Conservation (phyloP, 495 filamentous ascomycete species). For the Hyaloscypha variabilis region DNA sequence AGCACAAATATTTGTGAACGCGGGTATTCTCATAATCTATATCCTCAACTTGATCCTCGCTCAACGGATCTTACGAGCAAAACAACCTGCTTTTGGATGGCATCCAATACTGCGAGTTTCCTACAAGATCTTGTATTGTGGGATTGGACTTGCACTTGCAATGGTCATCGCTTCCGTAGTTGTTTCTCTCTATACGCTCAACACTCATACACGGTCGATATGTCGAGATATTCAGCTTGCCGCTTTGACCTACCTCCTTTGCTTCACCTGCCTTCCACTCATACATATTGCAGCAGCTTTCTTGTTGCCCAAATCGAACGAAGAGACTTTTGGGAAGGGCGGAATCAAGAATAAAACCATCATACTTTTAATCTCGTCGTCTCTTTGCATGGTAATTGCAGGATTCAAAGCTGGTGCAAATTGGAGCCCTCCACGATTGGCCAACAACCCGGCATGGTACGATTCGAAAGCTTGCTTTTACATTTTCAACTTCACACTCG, state of each 20-base stretch:
- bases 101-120: conserved; percentile 44
- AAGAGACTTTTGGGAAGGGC: conserved; percentile 70
- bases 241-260: conserved; percentile 70
- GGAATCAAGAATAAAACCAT: conserved; percentile 61
- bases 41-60: conserved; percentile 67
- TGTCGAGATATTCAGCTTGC: conserved; percentile 61
- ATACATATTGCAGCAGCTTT: conserved; percentile 33
- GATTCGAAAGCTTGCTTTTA: conserved; percentile 72
- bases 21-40: conserved; percentile 75
- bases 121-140: conserved; percentile 60
- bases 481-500: conserved; percentile 71
- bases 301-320: conserved; percentile 40
- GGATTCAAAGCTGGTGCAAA: conserved; percentile 60
- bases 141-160: conserved; percentile 59
- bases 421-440: conserved; percentile 53
- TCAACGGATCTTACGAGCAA: conserved; percentile 65
- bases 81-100: conserved; percentile 72
- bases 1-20: conserved; percentile 70
- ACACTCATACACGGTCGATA: conserved; percentile 28
- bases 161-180: conserved; percentile 70
- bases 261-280: conserved; percentile 56
- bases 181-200: conserved; percentile 65
- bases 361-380: conserved; percentile 36
- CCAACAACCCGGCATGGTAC: conserved; percentile 62
- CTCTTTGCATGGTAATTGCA: conserved; percentile 69